A percentile compares a stretch with the other conserved stretches of the same genome.
Conservation (phyloP, 129 eudicot genomes). For the Flaveria sonorensis region DNA sequence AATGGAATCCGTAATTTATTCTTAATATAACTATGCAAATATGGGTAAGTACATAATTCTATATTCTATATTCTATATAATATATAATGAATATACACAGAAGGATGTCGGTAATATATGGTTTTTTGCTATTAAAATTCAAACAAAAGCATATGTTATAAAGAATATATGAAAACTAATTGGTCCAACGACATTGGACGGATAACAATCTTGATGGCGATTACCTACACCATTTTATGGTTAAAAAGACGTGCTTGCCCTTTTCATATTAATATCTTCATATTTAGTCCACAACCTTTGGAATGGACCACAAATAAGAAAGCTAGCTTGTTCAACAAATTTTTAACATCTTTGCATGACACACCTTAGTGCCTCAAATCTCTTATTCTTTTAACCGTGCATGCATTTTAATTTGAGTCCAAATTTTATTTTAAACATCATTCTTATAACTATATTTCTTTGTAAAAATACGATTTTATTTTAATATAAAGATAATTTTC, state of each 20-base stretch:
- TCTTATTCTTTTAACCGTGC: constrained; percentile 2
- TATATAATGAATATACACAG: too few species aligned
- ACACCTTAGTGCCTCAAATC: not conserved
- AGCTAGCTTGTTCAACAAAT: constrained; percentile 29
- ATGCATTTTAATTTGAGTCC: constrained; percentile 4
- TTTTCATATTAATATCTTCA: constrained; percentile 3
- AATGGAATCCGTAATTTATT: too few species aligned
- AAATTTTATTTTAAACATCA: not conserved
- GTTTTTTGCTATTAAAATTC: too few species aligned
- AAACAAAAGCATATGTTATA: not conserved
- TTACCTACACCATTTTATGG: constrained; percentile 28
- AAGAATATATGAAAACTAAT: not conserved
- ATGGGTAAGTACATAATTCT: too few species aligned
- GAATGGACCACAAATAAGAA: constrained; percentile 28
- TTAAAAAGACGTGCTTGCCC: constrained; percentile 28
- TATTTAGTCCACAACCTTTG: constrained; percentile 41
- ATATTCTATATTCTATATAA: too few species aligned
- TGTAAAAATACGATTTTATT: too few species aligned
- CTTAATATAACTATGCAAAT: too few species aligned
- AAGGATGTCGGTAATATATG: too few species aligned
- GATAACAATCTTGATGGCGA: constrained; percentile 37
- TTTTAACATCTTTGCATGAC: constrained; percentile 29
- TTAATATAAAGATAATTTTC: too few species aligned
- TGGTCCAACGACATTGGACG: constrained; percentile 32
- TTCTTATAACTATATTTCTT: not conserved